Percentiles rank a stretch among this genome's conserved stretches.
Conservation (phyloP, 2,329 filamentous ascomycete genomes). For the Arthrocladium fulminans region DNA sequence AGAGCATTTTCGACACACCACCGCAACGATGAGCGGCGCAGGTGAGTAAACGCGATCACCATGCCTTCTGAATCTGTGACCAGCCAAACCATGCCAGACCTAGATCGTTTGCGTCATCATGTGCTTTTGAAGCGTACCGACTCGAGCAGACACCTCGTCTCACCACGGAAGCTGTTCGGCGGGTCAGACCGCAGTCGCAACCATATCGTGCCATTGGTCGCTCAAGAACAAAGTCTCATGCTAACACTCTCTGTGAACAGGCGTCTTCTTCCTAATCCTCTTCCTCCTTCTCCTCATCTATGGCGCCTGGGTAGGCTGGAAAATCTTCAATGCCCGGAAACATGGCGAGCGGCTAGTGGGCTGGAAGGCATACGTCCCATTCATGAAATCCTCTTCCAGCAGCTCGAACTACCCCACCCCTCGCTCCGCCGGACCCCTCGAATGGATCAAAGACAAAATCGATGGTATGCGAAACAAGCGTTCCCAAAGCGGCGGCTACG, state of each 20-base stretch:
- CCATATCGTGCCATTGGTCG: not conserved
- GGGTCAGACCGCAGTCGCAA: no score
- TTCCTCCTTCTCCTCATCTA: slow-evolving; percentile 50
- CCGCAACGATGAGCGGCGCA: slow-evolving; percentile 7
- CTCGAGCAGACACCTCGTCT: no score
- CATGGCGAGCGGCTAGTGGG: slow-evolving; percentile 67
- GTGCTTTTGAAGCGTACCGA: not conserved
- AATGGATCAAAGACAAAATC: slow-evolving; percentile 64
- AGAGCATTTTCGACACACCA: not conserved
- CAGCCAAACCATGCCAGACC: not conserved
- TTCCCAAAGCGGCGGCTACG: slow-evolving; percentile 59
- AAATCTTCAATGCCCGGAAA: slow-evolving; percentile 61
- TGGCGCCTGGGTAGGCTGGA: slow-evolving; percentile 60
- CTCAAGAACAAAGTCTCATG: not conserved
- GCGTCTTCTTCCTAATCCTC: slow-evolving; percentile 62
- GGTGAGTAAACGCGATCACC: not conserved
- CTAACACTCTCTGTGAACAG: not conserved
- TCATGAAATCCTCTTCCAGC: slow-evolving; percentile 39
- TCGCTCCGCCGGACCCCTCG: slow-evolving; percentile 54
- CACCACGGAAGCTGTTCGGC: no score
- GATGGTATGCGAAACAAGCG: slow-evolving; percentile 56
- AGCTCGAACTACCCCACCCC: slow-evolving; percentile 43
- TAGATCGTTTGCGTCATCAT: no score
- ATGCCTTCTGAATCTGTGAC: not conserved
- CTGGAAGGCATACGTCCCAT: slow-evolving; percentile 58